Base-by-base conservation (phyloP, 306 rosid species). In the Quercus bicolor region DNA sequence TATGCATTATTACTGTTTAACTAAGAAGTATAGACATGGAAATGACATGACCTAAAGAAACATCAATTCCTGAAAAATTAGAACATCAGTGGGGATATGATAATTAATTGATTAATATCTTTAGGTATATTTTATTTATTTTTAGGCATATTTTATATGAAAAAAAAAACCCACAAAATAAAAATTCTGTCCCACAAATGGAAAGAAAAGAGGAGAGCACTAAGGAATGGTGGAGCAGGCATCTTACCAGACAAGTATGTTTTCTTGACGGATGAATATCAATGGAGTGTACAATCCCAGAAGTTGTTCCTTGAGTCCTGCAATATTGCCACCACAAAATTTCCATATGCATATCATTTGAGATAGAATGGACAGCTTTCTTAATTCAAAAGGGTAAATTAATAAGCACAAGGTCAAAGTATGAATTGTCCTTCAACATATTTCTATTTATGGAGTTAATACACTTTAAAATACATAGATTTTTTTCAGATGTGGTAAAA, bases 261-360 rank as follows among this genome's bases (percentile, higher is more conserved):
- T 94, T 94, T 77, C 98, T 78, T 2, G 97, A 92, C 31, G 97
- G 92, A 86, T 94, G 93, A 72, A 94, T 92, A 81, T 92, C 98
- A 29, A 94, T 86, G 66, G 97, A 91, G 79, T 94, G 97, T 78
- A 94, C 92, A 5, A 94, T 91, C 62, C 98, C 97, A 20, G 95
- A 82, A 73, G 84, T 79, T 82, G 77, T 57, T 65, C 85, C 78
- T 69, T 85, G 80, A 85, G 74, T 90, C 97, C 98, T 94, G 90
- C 86, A 89, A 73, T 70, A 84, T 75, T 82, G 59, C 74, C 75
- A 80, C 54, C 52, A 54, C 51, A 56, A 75, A 82, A 68, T 65
- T 73, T 31, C 56, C 74, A 19, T 31, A 33, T 69, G 14, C 21
- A 24, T 6, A 33, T 56, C 54, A 70, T 28, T 29, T 29, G 24